phyloP scores from a whole-genome alignment of 768 basidiomycete genomes.

The Tylopilus cervinicoccineus region DNA sequence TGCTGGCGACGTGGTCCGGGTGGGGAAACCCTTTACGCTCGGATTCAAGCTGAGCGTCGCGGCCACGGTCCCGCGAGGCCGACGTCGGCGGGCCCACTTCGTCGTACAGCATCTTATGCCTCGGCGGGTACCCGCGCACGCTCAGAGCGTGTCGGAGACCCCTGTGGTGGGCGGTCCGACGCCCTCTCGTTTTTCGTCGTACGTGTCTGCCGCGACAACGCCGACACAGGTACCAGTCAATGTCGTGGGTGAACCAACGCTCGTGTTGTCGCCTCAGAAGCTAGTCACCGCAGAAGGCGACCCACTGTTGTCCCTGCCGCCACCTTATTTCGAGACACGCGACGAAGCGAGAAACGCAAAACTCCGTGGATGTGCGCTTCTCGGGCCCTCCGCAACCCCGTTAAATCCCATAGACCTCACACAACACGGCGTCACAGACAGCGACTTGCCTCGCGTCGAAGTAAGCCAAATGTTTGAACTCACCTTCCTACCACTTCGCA shows the following conservation, averaged over 20 bases:
- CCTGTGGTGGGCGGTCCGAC: not conserved
- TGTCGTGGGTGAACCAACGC: slow-evolving; percentile 3
- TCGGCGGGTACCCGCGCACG: slow-evolving; percentile 24
- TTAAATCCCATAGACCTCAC: slow-evolving; percentile 42
- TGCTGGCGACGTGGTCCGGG: slow-evolving; percentile 39
- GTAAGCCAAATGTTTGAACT: slow-evolving; percentile 58
- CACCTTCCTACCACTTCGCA: slow-evolving; percentile 52
- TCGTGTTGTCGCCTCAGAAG: slow-evolving; percentile 16
- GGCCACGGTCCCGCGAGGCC: slow-evolving; percentile 35
- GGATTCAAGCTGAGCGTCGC: slow-evolving; percentile 51
- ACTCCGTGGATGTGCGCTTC: slow-evolving; percentile 37
- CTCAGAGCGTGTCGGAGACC: slow-evolving; percentile 10
- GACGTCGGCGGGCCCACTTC: slow-evolving; percentile 43
- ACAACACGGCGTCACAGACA: slow-evolving; percentile 3
- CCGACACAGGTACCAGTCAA: slow-evolving; percentile 3
- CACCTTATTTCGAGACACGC: slow-evolving; percentile 42
- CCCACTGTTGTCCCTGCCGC: slow-evolving; percentile 33
- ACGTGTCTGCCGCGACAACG: slow-evolving; percentile 5
- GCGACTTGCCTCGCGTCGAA: slow-evolving; percentile 29
- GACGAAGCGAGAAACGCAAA: slow-evolving; percentile 34
- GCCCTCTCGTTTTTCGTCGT: slow-evolving; percentile 7
- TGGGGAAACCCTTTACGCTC: slow-evolving; percentile 61
- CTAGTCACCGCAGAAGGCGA: slow-evolving; percentile 5
- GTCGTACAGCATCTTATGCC: slow-evolving; percentile 66
- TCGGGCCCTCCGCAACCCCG: slow-evolving; percentile 49